Evolutionary conservation across 305 asterid genomes (phyloP), one percentile per base, ranked within the genome.

Genomic region (Andrographis paniculata): DNA sequence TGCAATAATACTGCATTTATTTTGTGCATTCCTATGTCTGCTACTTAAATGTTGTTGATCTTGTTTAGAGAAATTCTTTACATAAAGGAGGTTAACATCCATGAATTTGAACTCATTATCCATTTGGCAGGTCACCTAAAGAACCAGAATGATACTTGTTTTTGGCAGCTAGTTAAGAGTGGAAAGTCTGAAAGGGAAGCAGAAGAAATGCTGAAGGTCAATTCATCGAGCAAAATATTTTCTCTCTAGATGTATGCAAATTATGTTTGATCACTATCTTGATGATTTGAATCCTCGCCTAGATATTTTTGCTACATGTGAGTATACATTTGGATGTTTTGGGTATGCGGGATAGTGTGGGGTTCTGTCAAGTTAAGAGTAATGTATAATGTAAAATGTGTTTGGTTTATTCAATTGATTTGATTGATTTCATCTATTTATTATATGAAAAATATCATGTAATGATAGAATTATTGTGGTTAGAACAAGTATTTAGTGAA

Each of bases 101-200:
- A 17, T 42, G 53, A 37, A 48, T 51, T 51, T 43, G 17, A 18
- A 36, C 41, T 36, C 41, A 31, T 61, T 20, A 38, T 60, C 44
- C 45, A 48, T 48, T 52, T 64, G 58, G 69, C 81, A 87, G 96
- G 87, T 63, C 97, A 88, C 61, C 20, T 55, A 23, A 69, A 63
- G 52, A 88, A 88, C 56, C 81, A 47, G 63, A 60, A 75, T 31
- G 66, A 77, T 52, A 79, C 93, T 51, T 88, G 95, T 68, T 60
- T 79, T 20, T 77, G 84, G 88, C 73, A 65, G 72, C 71, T 88
- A 59, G 58, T 74, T 51, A 61, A 62, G 50, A 53, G 74, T 62
- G 94, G 93, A 61, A 68, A 68, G 56, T 39, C 78, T 22, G 70
- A 70, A 42, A 64, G 43, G 45, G 78, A 81, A 62, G 97, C 80